Conservation (phyloP, 2,329 filamentous ascomycete species). For the Colletotrichum liriopes region DNA sequence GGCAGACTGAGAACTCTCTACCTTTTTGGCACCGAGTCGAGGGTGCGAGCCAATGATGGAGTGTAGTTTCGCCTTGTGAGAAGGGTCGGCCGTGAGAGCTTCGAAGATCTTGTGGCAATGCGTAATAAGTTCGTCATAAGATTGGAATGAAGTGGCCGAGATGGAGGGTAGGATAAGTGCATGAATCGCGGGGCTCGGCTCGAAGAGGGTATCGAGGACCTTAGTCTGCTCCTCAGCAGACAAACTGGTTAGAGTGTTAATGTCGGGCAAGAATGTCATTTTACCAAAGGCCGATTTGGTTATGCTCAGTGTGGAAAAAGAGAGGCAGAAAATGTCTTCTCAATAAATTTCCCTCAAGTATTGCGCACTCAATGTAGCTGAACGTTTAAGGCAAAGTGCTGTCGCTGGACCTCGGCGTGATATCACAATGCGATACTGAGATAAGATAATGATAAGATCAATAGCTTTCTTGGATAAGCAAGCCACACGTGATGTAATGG, state of each 20-base stretch:
- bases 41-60: conserved; percentile 87
- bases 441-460: conserved; percentile 21
- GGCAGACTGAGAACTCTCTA: conserved; percentile 86
- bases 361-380: neutral
- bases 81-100: conserved; percentile 68
- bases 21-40: conserved; percentile 84
- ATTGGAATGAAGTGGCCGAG: conserved; percentile 68
- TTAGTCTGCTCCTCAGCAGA: conserved; percentile 68
- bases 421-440: conserved; percentile 1
- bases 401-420: conserved; percentile 22
- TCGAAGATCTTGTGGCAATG: conserved; percentile 76
- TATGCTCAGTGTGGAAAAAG: too few relatives aligned
- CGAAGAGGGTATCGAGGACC: conserved; percentile 86
- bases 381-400: neutral
- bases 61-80: conserved; percentile 70
- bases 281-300: neutral
- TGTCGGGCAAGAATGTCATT: conserved; percentile 67
- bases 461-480: conserved; percentile 10
- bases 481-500: conserved; percentile 35
- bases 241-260: conserved; percentile 70
- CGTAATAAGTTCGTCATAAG: conserved; percentile 80
- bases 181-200: conserved; percentile 84
- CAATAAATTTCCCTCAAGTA: neutral
- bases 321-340: neutral
- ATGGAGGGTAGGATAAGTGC: conserved; percentile 79